Percentiles rank a stretch among this genome's conserved stretches.
These are phyloP conservation scores for Auricularia sp. DNA, from an alignment of 768 basidiomycete genomes.

Conservation along the genomic window DNA sequence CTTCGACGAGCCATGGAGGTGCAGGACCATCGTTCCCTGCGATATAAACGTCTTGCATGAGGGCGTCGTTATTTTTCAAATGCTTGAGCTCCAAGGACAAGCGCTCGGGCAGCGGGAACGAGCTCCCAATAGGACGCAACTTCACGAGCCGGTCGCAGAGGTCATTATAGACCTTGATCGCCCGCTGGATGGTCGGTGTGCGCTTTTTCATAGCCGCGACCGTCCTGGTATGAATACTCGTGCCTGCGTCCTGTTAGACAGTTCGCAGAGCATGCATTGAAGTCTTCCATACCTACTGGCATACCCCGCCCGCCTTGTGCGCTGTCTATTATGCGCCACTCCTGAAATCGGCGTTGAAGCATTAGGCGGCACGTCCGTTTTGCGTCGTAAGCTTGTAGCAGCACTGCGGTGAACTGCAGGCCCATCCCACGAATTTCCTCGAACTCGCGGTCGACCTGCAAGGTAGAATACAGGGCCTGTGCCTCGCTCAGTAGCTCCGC, in stretches of 20 bases:
- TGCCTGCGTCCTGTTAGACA: conserved; percentile 20
- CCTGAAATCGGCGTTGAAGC: conserved; percentile 25
- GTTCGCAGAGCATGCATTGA: neutral
- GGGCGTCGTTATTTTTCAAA: conserved; percentile 7
- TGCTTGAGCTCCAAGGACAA: conserved; percentile 21
- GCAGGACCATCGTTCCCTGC: conserved; percentile 4
- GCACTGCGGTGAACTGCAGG: conserved; percentile 20
- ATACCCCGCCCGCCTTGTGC: conserved; percentile 22
- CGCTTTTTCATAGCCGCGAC: conserved; percentile 23
- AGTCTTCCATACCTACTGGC: conserved; percentile 20
- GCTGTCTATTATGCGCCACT: conserved; percentile 27
- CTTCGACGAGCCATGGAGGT: conserved; percentile 26
- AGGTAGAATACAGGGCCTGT: conserved; percentile 23
- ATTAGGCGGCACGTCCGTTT: conserved; percentile 29
- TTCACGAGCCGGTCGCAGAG: conserved; percentile 19
- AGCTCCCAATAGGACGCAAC: conserved; percentile 12
- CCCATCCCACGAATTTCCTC: conserved; percentile 23
- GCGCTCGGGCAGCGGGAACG: conserved; percentile 23
- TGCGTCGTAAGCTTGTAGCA: conserved; percentile 26
- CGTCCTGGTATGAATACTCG: conserved; percentile 24
- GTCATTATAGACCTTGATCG: conserved; percentile 22
- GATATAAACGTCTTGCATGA: conserved; percentile 32
- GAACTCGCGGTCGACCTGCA: conserved; percentile 24
- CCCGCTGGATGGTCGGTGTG: conserved; percentile 19
- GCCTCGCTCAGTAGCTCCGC: conserved; percentile 16